Percentiles rank a stretch among this genome's conserved stretches.
These are phyloP conservation scores for Pseudogymnoascus sp. DNA, from an alignment of 2,329 filamentous ascomycete species.

Conservation along the genomic window DNA sequence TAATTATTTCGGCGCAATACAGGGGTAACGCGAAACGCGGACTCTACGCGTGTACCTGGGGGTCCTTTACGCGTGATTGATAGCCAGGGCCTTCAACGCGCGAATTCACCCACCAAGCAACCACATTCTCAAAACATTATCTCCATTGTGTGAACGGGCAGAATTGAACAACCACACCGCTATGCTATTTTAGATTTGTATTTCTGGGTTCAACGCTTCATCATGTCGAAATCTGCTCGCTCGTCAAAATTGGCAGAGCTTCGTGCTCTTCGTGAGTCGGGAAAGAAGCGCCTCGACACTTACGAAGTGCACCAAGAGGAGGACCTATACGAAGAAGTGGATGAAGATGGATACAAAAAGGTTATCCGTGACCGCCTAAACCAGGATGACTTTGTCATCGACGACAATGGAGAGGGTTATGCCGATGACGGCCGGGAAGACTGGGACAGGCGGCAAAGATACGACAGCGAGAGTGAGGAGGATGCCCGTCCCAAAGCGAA, in stretches of 20 bases:
- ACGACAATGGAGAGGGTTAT: slow-evolving; percentile 96
- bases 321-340: slow-evolving; percentile 89
- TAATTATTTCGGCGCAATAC: background rate
- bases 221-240: slow-evolving; percentile 28
- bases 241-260: slow-evolving; percentile 64
- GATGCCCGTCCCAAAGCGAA: slow-evolving; percentile 46
- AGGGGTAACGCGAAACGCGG: slow-evolving; percentile 6
- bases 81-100: background rate
- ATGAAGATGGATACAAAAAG: slow-evolving; percentile 96
- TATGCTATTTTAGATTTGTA: slow-evolving; percentile 1
- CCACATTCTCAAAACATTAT: background rate
- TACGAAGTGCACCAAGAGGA: slow-evolving; percentile 82
- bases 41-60: background rate
- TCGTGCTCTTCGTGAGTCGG: slow-evolving; percentile 72
- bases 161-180: background rate
- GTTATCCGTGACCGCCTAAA: slow-evolving; percentile 83
- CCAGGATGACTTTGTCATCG: slow-evolving; percentile 95
- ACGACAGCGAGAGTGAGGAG: slow-evolving; percentile 71
- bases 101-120: slow-evolving; percentile 6
- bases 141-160: background rate
- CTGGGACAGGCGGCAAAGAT: slow-evolving; percentile 64
- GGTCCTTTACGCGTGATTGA: background rate
- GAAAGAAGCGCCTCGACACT: slow-evolving; percentile 81
- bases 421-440: slow-evolving; percentile 94
- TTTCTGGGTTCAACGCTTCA: slow-evolving; percentile 9